Conservation (phyloP, 1,139 yeast species). For the Casaregolazyma suthepensis region DNA sequence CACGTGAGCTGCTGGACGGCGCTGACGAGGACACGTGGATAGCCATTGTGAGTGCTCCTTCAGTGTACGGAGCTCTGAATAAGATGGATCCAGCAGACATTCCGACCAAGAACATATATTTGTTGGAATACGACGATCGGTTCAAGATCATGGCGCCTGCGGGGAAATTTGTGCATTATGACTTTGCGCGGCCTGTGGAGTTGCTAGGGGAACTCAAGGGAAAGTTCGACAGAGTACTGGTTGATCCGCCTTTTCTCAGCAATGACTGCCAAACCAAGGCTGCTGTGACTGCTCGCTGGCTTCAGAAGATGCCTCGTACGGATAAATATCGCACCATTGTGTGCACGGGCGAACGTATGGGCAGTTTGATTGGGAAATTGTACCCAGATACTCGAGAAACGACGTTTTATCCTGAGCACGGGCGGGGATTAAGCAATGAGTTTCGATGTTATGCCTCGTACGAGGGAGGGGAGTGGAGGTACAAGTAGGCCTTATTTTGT, state of each 20-base stretch:
- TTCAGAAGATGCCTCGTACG: constrained; percentile 36
- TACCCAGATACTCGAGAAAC: constrained; percentile 66
- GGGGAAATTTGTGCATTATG: constrained; percentile 60
- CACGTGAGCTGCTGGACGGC: constrained; percentile 65
- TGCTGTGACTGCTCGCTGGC: constrained; percentile 58
- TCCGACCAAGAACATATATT: constrained; percentile 48
- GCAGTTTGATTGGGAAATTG: constrained; percentile 47
- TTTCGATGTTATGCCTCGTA: constrained; percentile 78
- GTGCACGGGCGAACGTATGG: constrained; percentile 89
- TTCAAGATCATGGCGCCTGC: constrained; percentile 65
- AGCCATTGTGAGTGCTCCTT: constrained; percentile 82
- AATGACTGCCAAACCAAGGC: constrained; percentile 73
- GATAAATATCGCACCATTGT: constrained; percentile 49
- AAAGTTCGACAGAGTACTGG: constrained; percentile 64
- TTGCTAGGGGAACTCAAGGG: constrained; percentile 54
- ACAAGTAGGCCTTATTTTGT: constrained; percentile 9
- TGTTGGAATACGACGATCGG: constrained; percentile 72
- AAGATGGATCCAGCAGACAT: constrained; percentile 30
- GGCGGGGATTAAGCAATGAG: constrained; percentile 81
- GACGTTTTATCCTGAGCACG: constrained; percentile 69
- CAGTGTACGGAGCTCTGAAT: constrained; percentile 79
- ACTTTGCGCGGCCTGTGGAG: constrained; percentile 61
- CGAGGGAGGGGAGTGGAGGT: constrained; percentile 52
- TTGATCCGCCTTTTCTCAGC: constrained; percentile 86
- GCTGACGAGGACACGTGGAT: constrained; percentile 62